phyloP scores from a whole-genome alignment of 2,329 filamentous ascomycete genomes.

The Paecilomyces sp. region DNA sequence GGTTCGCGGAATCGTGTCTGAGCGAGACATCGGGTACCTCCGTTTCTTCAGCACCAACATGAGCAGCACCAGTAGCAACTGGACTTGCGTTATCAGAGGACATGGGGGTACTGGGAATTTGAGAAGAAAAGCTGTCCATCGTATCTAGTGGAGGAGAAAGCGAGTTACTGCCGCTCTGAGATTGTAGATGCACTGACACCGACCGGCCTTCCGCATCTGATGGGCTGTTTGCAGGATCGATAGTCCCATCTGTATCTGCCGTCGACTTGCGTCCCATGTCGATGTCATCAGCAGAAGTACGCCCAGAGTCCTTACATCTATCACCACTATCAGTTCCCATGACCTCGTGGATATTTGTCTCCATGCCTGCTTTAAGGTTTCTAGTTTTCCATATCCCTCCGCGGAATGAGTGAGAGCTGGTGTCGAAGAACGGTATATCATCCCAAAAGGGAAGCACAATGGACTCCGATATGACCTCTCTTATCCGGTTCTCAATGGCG shows the following conservation, averaged over 20 bases:
- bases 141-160: constrained; percentile 25
- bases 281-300: constrained; percentile 18
- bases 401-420: constrained; percentile 67
- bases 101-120: constrained; percentile 53
- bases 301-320: constrained; percentile 8
- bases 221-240: constrained; percentile 14
- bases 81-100: constrained; percentile 50
- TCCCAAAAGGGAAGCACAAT: constrained; percentile 94
- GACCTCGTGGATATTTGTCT: constrained; percentile 31
- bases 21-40: not conserved
- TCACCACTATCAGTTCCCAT: constrained; percentile 11
- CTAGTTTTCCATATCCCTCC: constrained; percentile 70
- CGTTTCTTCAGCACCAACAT: not conserved
- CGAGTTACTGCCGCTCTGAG: constrained; percentile 12
- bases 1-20: not conserved
- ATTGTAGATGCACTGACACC: constrained; percentile 16
- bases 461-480: constrained; percentile 88
- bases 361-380: constrained; percentile 33
- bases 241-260: constrained; percentile 25
- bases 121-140: constrained; percentile 40
- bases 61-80: constrained; percentile 57
- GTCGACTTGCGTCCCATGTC: constrained; percentile 27
- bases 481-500: constrained; percentile 90
- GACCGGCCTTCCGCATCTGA: constrained; percentile 21
- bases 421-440: constrained; percentile 84